Evolutionary conservation across 148 eudicot species (phyloP), one percentile per base, ranked within the genome.

Genomic region (Suaeda aralocaspica): DNA sequence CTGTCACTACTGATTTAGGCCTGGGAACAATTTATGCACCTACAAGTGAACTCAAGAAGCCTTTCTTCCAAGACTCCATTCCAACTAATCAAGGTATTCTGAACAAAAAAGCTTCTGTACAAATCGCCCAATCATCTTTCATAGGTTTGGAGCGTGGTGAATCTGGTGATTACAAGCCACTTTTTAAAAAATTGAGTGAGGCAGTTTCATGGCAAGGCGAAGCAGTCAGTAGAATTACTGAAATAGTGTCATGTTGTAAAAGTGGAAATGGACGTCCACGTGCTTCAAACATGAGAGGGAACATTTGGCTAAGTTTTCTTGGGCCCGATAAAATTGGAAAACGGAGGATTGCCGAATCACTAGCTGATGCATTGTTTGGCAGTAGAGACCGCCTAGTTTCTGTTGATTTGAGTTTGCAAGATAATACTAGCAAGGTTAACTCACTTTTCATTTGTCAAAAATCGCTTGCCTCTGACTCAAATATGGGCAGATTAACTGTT

Each of bases 271-370:
- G 79, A 31, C 73, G 68, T 60, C 80, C 66, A 49, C 76, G 75
- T 33, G 80, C 79, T 44, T 42, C 76, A 66, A 68, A 69, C 72
- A 62, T 45, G 15, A 78, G 70, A 59, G 75, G 91, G 68, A 82
- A 81, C 70, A 51, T 84, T 28, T 94, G 99, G 99, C 75, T 94
- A 15, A 78, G 76, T 64, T 81, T 89, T 74, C 73, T 34, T 36
- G 99, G 99, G 29, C 83, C 85, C 13, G 99, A 94, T 80, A 81
- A 72, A 64, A 77, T 89, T 22, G 91, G 88, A 34, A 88, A 91
- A 84, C 84, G 70, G 79, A 86, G 66, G 69, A 69, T 85, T 65
- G 92, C 87, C 12, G 66, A 67, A 55, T 87, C 86, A 53, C 82
- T 94, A 63, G 92, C 96, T 65, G 91, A 86, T 62, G 72, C 80